Percentiles rank a stretch among this genome's conserved stretches.
Evolutionary conservation across 2,329 filamentous ascomycete genomes (phyloP).

Genomic region (Verticillium nubilum): DNA sequence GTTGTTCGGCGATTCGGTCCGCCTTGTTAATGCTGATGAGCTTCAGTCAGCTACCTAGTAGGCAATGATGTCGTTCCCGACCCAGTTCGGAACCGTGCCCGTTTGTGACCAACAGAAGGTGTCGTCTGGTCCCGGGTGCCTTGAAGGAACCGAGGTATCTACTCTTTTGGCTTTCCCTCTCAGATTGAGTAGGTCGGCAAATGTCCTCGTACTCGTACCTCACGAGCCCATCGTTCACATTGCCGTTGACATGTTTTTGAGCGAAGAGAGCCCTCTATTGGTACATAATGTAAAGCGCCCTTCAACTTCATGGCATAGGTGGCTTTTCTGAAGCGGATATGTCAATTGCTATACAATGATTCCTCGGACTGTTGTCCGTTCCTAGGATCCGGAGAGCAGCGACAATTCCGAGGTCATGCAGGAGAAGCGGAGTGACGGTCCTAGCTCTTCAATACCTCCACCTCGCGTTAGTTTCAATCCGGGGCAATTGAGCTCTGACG

Average conservation of each 20-base stretch:
- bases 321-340: no score
- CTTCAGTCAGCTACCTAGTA: conserved; percentile 4
- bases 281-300: no score
- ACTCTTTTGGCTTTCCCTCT: conserved; percentile 1
- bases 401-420: no score
- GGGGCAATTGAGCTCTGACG: no score
- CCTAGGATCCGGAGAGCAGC: no score
- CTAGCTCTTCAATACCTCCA: no score
- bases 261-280: not conserved
- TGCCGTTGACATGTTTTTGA: not conserved
- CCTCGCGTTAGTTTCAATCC: no score
- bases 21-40: conserved; percentile 4
- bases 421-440: no score
- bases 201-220: conserved; percentile 5
- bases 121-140: conserved; percentile 2
- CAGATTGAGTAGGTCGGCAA: conserved; percentile 3
- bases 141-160: conserved; percentile 2
- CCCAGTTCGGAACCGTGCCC: conserved; percentile 1
- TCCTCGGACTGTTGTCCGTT: no score
- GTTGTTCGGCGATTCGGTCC: conserved; percentile 3
- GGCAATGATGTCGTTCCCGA: conserved; percentile 3
- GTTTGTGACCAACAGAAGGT: not conserved
- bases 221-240: conserved; percentile 1
- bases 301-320: no score
- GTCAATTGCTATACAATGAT: no score